Evolutionary conservation across 169 alveolate genomes (phyloP).

Genomic region (Neospora caninum): DNA sequence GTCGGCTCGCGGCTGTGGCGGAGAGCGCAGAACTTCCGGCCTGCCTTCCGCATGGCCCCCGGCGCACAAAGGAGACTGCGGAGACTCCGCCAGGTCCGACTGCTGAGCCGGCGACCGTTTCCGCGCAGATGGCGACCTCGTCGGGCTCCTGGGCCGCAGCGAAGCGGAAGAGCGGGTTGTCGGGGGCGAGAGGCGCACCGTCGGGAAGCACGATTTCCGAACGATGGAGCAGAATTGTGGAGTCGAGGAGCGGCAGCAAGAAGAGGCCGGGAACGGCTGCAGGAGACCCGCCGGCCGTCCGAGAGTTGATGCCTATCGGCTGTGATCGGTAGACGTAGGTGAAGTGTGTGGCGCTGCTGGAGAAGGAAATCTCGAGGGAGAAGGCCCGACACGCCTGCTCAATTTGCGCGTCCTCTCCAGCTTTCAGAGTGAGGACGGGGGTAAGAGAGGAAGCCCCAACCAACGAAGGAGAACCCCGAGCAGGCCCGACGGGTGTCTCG

Average conservation of each 20-base stretch:
- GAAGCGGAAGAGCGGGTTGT: slow-evolving; percentile 16
- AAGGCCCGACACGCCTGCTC: slow-evolving; percentile 48
- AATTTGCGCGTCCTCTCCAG: slow-evolving; percentile 56
- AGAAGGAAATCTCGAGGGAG: slow-evolving; percentile 48
- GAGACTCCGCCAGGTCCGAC: neutral
- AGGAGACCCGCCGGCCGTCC: neutral
- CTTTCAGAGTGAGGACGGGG: neutral
- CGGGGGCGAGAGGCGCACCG: neutral
- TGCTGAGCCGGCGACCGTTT: slow-evolving; percentile 3
- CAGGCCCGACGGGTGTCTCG: no score
- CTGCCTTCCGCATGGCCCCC: neutral
- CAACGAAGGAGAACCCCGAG: no score
- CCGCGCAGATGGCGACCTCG: neutral
- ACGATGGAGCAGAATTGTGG: neutral
- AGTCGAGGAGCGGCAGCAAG: neutral
- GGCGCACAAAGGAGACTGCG: neutral
- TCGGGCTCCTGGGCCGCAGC: slow-evolving; percentile 9
- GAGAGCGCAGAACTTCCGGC: no score
- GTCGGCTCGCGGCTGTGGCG: no score
- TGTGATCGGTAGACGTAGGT: slow-evolving; percentile 51
- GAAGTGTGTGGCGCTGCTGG: slow-evolving; percentile 39
- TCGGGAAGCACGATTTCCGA: neutral
- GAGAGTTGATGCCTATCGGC: slow-evolving; percentile 36
- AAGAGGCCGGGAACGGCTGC: neutral
- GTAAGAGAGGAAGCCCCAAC: neutral